Percentiles rank a stretch among this genome's conserved stretches.
Conservation (phyloP, 2,329 filamentous ascomycete genomes). For the Microcera coccophila region DNA sequence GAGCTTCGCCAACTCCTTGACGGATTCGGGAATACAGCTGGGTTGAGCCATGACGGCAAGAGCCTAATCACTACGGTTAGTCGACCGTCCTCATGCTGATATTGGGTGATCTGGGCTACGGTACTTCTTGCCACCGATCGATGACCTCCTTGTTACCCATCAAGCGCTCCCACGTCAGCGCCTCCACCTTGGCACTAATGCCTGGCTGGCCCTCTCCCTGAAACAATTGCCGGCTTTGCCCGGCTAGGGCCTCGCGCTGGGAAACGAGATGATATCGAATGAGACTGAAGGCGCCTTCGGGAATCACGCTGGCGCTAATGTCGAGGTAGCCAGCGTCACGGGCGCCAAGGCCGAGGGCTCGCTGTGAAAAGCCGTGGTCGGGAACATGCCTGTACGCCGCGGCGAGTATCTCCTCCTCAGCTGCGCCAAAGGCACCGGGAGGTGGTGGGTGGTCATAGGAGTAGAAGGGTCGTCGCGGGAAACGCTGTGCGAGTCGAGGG, state of each 20-base stretch:
- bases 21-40: constrained; percentile 67
- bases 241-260: constrained; percentile 58
- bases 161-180: constrained; percentile 71
- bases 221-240: constrained; percentile 39
- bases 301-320: constrained; percentile 78
- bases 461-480: constrained; percentile 53
- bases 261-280: constrained; percentile 72
- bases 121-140: constrained; percentile 80
- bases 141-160: constrained; percentile 70
- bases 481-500: constrained; percentile 12
- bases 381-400: constrained; percentile 79
- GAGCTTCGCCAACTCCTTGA: constrained; percentile 74
- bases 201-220: constrained; percentile 36
- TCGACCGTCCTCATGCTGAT: constrained; percentile 3
- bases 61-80: constrained; percentile 51
- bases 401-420: constrained; percentile 73
- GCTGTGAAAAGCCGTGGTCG: constrained; percentile 72
- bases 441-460: constrained; percentile 64
- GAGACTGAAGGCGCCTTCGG: constrained; percentile 75
- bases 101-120: constrained; percentile 22
- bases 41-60: constrained; percentile 87
- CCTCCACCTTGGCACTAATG: constrained; percentile 62
- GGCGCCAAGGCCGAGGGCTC: constrained; percentile 71
- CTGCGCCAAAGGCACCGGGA: constrained; percentile 58
- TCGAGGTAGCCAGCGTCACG: constrained; percentile 82